A percentile compares a stretch with the other conserved stretches of the same genome.
Conservation (phyloP, 768 basidiomycete species). For the Pulveroboletus sp. region DNA sequence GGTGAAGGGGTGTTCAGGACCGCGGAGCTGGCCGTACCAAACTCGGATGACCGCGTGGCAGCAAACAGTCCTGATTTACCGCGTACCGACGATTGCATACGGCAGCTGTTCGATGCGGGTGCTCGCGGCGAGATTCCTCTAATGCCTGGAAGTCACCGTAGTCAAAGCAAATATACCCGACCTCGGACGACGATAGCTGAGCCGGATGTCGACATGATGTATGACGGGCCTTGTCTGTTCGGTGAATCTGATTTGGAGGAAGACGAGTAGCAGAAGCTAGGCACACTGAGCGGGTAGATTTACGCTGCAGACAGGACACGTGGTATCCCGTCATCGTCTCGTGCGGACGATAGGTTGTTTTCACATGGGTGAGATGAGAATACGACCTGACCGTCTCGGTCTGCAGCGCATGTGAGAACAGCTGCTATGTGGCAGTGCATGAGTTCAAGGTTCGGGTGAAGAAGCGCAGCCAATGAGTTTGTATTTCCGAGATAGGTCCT, state of each 20-base stretch:
- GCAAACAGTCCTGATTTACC: background rate
- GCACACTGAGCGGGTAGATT: too few relatives aligned
- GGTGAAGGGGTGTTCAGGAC: background rate
- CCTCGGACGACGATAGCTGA: background rate
- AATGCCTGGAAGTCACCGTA: background rate
- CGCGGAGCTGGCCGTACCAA: background rate
- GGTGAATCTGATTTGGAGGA: constrained; percentile 29
- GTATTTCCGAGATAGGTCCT: too few relatives aligned
- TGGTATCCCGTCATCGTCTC: too few relatives aligned
- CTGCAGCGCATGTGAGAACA: too few relatives aligned
- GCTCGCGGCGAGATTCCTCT: background rate
- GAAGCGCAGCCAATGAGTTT: too few relatives aligned
- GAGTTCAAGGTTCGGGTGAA: too few relatives aligned
- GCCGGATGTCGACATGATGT: constrained; percentile 5
- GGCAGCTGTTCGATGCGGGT: background rate
- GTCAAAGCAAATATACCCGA: background rate
- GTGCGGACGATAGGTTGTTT: too few relatives aligned
- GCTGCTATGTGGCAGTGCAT: too few relatives aligned
- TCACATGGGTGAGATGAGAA: too few relatives aligned
- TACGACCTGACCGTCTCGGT: too few relatives aligned
- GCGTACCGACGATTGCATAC: background rate
- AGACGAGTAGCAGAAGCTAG: constrained; percentile 9
- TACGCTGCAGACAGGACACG: too few relatives aligned
- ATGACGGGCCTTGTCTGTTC: constrained; percentile 28
- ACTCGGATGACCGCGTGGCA: background rate